Evolutionary conservation across 2,329 filamentous ascomycete species (phyloP), one percentile per base, ranked within the genome.

Genomic region (Pseudogymnoascus sp.): DNA sequence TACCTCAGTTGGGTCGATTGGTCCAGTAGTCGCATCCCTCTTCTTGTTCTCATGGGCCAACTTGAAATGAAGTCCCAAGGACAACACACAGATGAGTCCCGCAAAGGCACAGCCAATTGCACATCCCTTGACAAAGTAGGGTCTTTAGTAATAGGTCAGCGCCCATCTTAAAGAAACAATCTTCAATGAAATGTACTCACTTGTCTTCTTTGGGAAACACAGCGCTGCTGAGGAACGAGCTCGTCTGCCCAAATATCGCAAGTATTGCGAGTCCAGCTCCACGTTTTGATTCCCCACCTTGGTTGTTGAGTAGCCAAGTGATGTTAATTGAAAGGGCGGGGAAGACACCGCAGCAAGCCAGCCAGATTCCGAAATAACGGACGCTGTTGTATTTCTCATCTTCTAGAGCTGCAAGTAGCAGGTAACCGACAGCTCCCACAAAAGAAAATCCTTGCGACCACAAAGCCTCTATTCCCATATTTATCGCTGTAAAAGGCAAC

Each of bases 331-430:
- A 65, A 4, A 74, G 50, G 6, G 70, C 69, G 4, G 73, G 72
- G 44, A 75, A 76, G 1, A 74, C 67, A 1, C 75, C 75, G n/a
- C 68, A 67, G 0, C 69, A 67, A 0, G 76, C 77, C 19, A 78
- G 69, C 67, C 71, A 78, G 0, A 77, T 68, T 0, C 73, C 77
- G 0, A 72, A 66, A 66, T 79, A 79, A 4, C 77, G 70, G 2
- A 69, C 69, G 1, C 69, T 72, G 1, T 70, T 63, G n/a, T 75
- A 53, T 47, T 47, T 47, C 21, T 11, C 42, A 47, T 47, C 67
- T 59, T 69, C 33, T 23, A 72, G 67, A 21, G 71, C 65, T 1
- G 71, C 69, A 7, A 76, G 67, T 8, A 75, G 63, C 2, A 74
- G 62, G 60, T 78, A 78, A 0, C 76, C 77, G 2, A 72, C 66